phyloP scores from a whole-genome alignment of 495 filamentous ascomycete genomes.

The Halenospora varia region DNA sequence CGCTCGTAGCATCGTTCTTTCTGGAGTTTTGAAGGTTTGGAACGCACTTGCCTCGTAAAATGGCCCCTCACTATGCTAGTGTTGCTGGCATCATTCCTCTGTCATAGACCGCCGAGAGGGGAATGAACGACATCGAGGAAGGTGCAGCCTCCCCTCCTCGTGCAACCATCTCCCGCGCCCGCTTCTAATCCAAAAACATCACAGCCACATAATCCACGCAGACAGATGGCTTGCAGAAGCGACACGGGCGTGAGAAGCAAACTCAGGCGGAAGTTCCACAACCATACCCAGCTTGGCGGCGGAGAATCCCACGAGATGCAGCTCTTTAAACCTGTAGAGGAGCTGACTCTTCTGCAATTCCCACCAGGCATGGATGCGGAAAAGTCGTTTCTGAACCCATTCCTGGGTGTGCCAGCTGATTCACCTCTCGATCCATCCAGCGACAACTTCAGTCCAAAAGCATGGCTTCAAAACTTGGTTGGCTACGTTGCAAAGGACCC shows the following conservation, averaged over 20 bases:
- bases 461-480: slow-evolving; percentile 51
- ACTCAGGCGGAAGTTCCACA: not conserved
- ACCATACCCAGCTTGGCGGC: not conserved
- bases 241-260: not conserved
- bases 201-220: not conserved
- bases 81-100: too few relatives aligned
- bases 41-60: not conserved
- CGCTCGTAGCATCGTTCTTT: not conserved
- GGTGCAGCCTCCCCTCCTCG: not conserved
- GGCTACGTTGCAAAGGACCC: slow-evolving; percentile 31
- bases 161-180: not conserved
- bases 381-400: not conserved
- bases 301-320: not conserved
- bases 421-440: not conserved
- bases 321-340: not conserved
- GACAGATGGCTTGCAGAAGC: not conserved
- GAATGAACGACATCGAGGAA: too few relatives aligned
- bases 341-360: not conserved
- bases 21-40: not conserved
- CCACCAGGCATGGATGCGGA: not conserved
- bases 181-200: not conserved
- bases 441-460: slow-evolving; percentile 41
- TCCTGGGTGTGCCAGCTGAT: not conserved
- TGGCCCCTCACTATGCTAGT: too few relatives aligned
- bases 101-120: too few relatives aligned